Percentiles rank a stretch among this genome's conserved stretches.
Evolutionary conservation across 2,329 filamentous ascomycete genomes (phyloP).

Genomic region (Trichoderma gracile): DNA sequence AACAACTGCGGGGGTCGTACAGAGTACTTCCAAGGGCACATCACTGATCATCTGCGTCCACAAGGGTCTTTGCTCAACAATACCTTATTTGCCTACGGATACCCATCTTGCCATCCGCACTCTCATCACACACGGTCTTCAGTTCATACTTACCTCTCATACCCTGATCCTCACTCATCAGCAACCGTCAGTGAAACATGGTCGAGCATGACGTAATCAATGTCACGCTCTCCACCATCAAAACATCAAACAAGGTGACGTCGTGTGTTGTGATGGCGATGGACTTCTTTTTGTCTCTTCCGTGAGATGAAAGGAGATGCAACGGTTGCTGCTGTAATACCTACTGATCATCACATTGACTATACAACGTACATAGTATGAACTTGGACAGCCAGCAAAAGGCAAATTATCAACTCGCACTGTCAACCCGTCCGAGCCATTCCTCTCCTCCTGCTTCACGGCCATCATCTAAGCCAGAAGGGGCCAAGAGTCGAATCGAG

Average conservation of each 20-base stretch:
- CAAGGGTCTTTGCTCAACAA: slow-evolving; percentile 1
- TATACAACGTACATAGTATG: no score
- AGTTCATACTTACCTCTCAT: no score
- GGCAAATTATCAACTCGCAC: neutral
- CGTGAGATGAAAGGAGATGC: no score
- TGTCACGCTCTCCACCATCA: slow-evolving; percentile 4
- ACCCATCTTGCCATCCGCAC: neutral
- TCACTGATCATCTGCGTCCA: neutral
- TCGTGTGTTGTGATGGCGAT: neutral
- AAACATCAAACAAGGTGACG: slow-evolving; percentile 13
- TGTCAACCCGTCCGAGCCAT: neutral
- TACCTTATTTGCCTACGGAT: no score
- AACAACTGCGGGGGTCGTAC: slow-evolving; percentile 11
- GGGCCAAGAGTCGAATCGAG: slow-evolving; percentile 6
- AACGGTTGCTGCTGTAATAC: neutral
- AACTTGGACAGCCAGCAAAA: neutral
- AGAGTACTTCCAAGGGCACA: neutral
- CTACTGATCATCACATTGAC: no score
- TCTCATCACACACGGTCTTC: neutral
- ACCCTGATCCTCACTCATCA: neutral
- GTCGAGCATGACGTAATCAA: slow-evolving; percentile 22
- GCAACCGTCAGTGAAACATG: slow-evolving; percentile 11
- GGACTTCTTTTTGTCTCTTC: no score
- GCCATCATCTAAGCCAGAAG: slow-evolving; percentile 3
- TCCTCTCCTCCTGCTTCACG: neutral